Evolutionary conservation across 2,329 filamentous ascomycete genomes (phyloP), one percentile per base, ranked within the genome.

Genomic region (Proliferodiscus dingleyae): DNA sequence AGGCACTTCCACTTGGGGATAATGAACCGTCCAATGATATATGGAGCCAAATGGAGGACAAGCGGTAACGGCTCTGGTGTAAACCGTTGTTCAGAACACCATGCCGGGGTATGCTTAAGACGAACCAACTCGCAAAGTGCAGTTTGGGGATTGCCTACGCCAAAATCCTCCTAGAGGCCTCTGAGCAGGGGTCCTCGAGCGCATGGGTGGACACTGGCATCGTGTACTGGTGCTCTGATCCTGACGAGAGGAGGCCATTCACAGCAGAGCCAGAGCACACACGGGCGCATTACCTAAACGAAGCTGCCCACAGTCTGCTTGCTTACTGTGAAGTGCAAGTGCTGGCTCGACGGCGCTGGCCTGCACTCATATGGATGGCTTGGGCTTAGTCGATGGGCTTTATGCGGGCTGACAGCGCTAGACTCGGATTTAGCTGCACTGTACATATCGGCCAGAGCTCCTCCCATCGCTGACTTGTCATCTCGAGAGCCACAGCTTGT

Each of bases 201-300:
- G 33, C 39, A 29, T 41, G 39, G 39, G 19, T 22, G 18, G 10
- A n/a, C n/a, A n/a, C n/a, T n/a, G n/a, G n/a, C n/a, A n/a, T n/a
- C n/a, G n/a, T n/a, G 34, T 8, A 23, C 19, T 26, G 13, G n/a
- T 23, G 36, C 36, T 44, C 41, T 38, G 26, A 30, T 37, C 36
- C 37, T 48, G 33, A 22, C 21, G 24, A 38, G 30, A 32, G 36
- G 1, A 32, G 24, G 46, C 45, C 45, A 50, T 26, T 54, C 44
- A 51, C 2, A 19, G 9, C 19, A 10, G 37, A 36, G 39, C 34
- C 21, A 46, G 41, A 34, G 42, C 44, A 46, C 32, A 47, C 40
- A 43, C n/a, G 37, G 22, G 19, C 34, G 19, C 43, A 53, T 56
- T 58, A 59, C 52, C 45, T 59, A 57, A 59, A 41, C 33, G 2